These are phyloP conservation scores for Ilex aquifolium DNA, from an alignment of 257 asterid species.

Conservation along the genomic window DNA sequence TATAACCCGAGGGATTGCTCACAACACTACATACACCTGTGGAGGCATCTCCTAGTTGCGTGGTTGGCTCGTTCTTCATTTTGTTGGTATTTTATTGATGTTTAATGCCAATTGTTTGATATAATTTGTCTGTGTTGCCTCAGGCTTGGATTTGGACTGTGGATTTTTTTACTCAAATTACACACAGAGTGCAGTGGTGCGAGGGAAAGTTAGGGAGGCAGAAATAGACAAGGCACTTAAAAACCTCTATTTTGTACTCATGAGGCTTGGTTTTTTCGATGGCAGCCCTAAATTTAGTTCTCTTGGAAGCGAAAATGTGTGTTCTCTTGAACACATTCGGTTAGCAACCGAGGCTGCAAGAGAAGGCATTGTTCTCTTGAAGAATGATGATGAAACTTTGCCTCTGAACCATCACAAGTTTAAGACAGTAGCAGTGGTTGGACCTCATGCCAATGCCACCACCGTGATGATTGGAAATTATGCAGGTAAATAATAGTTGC, in stretches of 20 bases:
- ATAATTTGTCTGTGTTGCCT: too few relatives aligned
- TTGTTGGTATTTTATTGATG: too few relatives aligned
- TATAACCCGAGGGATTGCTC: too few relatives aligned
- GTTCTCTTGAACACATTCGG: conserved; percentile 24
- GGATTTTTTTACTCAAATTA: conserved; percentile 24
- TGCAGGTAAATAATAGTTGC: conserved; percentile 9
- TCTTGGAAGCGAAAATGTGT: conserved; percentile 29
- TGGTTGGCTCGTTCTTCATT: too few relatives aligned
- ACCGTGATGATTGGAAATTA: conserved; percentile 37
- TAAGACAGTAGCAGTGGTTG: conserved; percentile 33
- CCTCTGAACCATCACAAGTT: conserved; percentile 20
- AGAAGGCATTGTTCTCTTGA: conserved; percentile 47
- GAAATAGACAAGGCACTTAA: conserved; percentile 27
- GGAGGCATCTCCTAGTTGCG: too few relatives aligned
- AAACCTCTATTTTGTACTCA: conserved; percentile 25
- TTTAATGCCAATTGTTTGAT: too few relatives aligned
- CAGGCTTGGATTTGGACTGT: conserved; percentile 50
- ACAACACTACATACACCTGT: too few relatives aligned
- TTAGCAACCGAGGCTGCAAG: conserved; percentile 46
- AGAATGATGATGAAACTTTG: conserved; percentile 24
- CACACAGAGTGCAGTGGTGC: conserved; percentile 27
- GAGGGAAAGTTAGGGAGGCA: conserved; percentile 30
- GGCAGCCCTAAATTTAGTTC: conserved; percentile 28
- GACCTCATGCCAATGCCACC: conserved; percentile 46
- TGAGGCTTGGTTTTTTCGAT: conserved; percentile 51